Conservation (phyloP, 1,284 basidiomycete species). For the Schizopora paradoxa region DNA sequence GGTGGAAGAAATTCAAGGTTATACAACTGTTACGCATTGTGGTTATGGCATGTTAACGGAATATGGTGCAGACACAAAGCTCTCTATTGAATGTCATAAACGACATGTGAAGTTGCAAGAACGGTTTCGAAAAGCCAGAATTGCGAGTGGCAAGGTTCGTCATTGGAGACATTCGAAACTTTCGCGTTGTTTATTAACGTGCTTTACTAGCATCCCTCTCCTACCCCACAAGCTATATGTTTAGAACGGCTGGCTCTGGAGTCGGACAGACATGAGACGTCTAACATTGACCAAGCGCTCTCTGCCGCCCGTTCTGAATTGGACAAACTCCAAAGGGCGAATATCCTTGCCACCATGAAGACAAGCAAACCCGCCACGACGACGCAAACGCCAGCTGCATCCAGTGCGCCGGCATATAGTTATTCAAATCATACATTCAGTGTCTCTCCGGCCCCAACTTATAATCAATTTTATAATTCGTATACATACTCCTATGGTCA, state of each 20-base stretch:
- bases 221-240: conserved; percentile 55
- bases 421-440: conserved; percentile 19
- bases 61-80: conserved; percentile 49
- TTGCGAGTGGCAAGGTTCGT: conserved; percentile 52
- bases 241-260: conserved; percentile 61
- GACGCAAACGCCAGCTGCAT: conserved; percentile 4
- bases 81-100: conserved; percentile 60
- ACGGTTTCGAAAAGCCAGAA: conserved; percentile 49
- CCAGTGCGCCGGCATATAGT: conserved; percentile 17
- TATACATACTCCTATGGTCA: conserved; percentile 37
- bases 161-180: neutral
- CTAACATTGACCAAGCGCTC: conserved; percentile 50
- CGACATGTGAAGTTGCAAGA: conserved; percentile 49
- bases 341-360: conserved; percentile 32
- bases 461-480: conserved; percentile 32
- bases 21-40: conserved; percentile 17
- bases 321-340: conserved; percentile 63
- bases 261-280: conserved; percentile 55
- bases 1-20: conserved; percentile 55
- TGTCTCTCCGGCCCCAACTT: conserved; percentile 25
- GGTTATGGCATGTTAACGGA: conserved; percentile 4
- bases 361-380: conserved; percentile 15
- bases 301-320: conserved; percentile 56
- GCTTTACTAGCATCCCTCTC: conserved; percentile 45
- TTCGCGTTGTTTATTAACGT: neutral